Percentiles rank a stretch among this genome's conserved stretches.
These are phyloP conservation scores for Aureobasidium pullulans DNA, from an alignment of 2,329 filamentous ascomycete species.

Conservation along the genomic window DNA sequence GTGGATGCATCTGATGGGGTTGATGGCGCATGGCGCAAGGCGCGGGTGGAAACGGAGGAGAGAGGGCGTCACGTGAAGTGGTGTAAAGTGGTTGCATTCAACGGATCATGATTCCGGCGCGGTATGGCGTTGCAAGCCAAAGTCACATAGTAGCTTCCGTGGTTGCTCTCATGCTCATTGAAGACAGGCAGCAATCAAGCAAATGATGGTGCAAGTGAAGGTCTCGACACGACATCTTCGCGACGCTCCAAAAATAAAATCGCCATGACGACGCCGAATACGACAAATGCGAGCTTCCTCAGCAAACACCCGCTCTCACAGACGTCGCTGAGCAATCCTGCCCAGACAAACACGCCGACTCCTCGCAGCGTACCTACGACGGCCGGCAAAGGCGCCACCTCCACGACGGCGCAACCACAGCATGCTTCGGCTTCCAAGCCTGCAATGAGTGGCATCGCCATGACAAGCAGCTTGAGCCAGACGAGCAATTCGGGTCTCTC, in stretches of 20 bases:
- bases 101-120: neutral
- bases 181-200: neutral
- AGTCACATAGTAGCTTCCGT: neutral
- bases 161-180: neutral
- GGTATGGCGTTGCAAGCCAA: neutral
- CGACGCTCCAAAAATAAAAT: neutral
- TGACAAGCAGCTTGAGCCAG: conserved; percentile 27
- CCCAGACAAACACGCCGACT: neutral
- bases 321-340: neutral
- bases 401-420: conserved; percentile 32
- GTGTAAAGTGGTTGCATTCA: conserved; percentile 6
- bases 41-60: neutral
- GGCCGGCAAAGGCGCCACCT: conserved; percentile 21
- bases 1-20: neutral
- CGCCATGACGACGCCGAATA: conserved; percentile 10
- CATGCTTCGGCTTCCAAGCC: conserved; percentile 22
- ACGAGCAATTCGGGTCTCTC: conserved; percentile 16
- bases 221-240: neutral
- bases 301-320: neutral
- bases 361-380: conserved; percentile 32
- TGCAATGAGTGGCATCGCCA: conserved; percentile 25
- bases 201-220: neutral
- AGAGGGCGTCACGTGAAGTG: neutral
- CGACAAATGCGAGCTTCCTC: neutral
- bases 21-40: neutral